Conservation (phyloP, 1,284 basidiomycete genomes). For the Anthracocystis walkeri region DNA sequence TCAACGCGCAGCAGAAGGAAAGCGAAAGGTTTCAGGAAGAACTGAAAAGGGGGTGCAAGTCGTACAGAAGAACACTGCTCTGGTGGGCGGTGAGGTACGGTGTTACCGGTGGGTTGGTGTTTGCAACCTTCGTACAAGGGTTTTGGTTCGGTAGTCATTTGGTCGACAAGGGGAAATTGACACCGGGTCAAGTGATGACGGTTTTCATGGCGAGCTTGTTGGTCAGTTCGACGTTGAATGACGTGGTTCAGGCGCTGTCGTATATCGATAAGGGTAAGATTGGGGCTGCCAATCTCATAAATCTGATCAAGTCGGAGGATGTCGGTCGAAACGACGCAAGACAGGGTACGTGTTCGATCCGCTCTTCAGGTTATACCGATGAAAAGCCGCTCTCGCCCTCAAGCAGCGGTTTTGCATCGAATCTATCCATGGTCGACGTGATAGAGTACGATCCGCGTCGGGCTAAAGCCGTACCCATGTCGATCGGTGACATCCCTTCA, state of each 20-base stretch:
- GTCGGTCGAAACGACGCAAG: neutral
- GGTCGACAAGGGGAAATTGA: slow-evolving; percentile 79
- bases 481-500: slow-evolving; percentile 44
- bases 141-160: slow-evolving; percentile 95
- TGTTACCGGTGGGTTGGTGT: slow-evolving; percentile 77
- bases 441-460: slow-evolving; percentile 32
- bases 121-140: slow-evolving; percentile 94
- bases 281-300: slow-evolving; percentile 80
- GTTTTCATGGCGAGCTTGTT: slow-evolving; percentile 97
- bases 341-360: slow-evolving; percentile 9
- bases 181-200: slow-evolving; percentile 85
- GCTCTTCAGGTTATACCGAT: slow-evolving; percentile 18
- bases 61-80: slow-evolving; percentile 73
- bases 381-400: slow-evolving; percentile 11
- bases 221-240: slow-evolving; percentile 85
- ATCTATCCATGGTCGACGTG: slow-evolving; percentile 14
- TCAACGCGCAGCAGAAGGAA: slow-evolving; percentile 84
- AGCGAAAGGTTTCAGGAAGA: slow-evolving; percentile 73
- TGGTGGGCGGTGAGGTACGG: slow-evolving; percentile 83
- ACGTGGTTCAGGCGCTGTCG: slow-evolving; percentile 83
- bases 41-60: slow-evolving; percentile 73
- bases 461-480: slow-evolving; percentile 50
- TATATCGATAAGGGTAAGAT: slow-evolving; percentile 86
- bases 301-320: slow-evolving; percentile 73
- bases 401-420: neutral